These are phyloP conservation scores for Ulmus americana DNA, from an alignment of 331 rosid genomes.

Conservation along the genomic window DNA sequence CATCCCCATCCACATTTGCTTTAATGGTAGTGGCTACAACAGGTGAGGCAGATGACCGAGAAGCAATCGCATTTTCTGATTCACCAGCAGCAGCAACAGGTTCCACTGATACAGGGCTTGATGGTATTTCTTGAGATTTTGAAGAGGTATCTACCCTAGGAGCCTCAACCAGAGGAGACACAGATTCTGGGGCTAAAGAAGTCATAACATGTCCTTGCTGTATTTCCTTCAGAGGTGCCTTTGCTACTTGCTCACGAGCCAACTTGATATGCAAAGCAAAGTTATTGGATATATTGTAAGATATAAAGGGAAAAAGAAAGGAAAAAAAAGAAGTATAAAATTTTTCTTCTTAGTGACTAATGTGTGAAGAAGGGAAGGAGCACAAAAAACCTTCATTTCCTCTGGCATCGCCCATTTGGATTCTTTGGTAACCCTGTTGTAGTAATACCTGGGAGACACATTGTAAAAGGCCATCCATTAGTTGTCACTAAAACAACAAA, in stretches of 20 bases:
- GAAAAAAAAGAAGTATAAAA: background rate
- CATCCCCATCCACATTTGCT: constrained; percentile 38
- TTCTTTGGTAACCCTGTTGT: constrained; percentile 72
- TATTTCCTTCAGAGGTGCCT: constrained; percentile 42
- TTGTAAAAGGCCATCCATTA: constrained; percentile 14
- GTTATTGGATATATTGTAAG: background rate
- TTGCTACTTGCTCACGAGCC: constrained; percentile 76
- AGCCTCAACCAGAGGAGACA: constrained; percentile 41
- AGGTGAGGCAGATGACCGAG: constrained; percentile 53
- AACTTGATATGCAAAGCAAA: constrained; percentile 45
- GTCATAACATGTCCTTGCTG: constrained; percentile 21
- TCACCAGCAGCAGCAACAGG: constrained; percentile 42
- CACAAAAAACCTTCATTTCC: constrained; percentile 56
- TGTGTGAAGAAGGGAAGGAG: constrained; percentile 10
- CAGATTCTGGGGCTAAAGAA: constrained; percentile 42
- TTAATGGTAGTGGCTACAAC: constrained; percentile 30
- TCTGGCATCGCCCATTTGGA: constrained; percentile 88
- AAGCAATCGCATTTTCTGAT: constrained; percentile 32
- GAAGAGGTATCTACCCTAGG: constrained; percentile 42
- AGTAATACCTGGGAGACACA: constrained; percentile 60
- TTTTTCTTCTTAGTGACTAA: background rate
- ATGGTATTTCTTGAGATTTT: constrained; percentile 37
- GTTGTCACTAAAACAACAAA: constrained; percentile 11
- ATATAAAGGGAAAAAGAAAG: constrained; percentile 7
- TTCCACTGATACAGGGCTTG: constrained; percentile 62